These are phyloP conservation scores for Aspergillus campestris DNA, from an alignment of 495 filamentous ascomycete genomes.

Conservation along the genomic window DNA sequence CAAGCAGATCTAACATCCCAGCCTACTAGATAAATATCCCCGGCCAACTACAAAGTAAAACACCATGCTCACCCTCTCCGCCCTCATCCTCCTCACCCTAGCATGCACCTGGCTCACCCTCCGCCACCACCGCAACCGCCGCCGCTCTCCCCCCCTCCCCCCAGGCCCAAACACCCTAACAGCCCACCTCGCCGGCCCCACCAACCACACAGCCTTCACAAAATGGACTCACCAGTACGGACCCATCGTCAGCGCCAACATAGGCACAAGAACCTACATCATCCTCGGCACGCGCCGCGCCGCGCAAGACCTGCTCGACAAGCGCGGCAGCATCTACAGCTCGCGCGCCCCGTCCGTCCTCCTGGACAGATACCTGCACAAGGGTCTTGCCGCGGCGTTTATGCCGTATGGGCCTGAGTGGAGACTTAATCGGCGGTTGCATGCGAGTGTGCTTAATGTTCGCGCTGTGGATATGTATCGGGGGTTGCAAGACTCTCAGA, in stretches of 20 bases:
- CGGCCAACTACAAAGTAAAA: too few relatives aligned
- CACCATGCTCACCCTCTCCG: too few relatives aligned
- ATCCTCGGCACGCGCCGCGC: conserved; percentile 9
- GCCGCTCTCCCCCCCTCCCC: too few relatives aligned
- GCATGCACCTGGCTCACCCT: too few relatives aligned
- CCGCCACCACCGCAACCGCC: too few relatives aligned
- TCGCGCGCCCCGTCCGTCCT: conserved; percentile 11
- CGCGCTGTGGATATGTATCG: conserved; percentile 23
- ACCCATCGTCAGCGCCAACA: conserved; percentile 11
- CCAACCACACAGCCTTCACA: conserved; percentile 1
- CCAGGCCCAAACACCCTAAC: conserved; percentile 19
- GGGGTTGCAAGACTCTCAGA: conserved; percentile 29
- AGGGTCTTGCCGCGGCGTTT: conserved; percentile 25
- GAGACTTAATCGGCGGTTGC: conserved; percentile 25
- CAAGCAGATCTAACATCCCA: too few relatives aligned
- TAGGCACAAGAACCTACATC: conserved; percentile 7
- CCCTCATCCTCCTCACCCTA: too few relatives aligned
- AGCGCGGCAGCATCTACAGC: conserved; percentile 14
- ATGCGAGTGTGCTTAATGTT: conserved; percentile 18
- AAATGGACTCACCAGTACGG: conserved; percentile 20
- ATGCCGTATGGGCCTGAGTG: conserved; percentile 36
- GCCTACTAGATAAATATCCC: too few relatives aligned
- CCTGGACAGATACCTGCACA: conserved; percentile 2
- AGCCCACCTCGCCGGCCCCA: conserved; percentile 8
- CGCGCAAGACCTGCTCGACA: conserved; percentile 13